A percentile compares a stretch with the other conserved stretches of the same genome.
Conservation (phyloP, 176 grass and related monocot genomes). For the Stipa capillata region DNA sequence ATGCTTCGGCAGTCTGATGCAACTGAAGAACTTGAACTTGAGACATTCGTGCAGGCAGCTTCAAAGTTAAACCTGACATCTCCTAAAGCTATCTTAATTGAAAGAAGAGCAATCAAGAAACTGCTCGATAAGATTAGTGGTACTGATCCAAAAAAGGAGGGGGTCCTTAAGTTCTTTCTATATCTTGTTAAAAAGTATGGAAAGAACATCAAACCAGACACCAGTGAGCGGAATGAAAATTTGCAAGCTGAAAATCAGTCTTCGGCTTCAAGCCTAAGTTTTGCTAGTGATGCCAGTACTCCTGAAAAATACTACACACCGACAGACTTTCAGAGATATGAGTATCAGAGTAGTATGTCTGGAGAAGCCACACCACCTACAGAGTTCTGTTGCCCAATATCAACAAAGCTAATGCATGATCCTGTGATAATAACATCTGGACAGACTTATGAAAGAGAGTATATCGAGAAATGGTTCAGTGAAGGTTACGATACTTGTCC, state of each 20-base stretch:
- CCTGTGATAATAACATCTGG: constrained; percentile 89
- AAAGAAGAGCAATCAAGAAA: constrained; percentile 77
- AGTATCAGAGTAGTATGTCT: constrained; percentile 20
- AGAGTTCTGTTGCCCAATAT: constrained; percentile 86
- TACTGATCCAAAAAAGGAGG: constrained; percentile 63
- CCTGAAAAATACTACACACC: constrained; percentile 28
- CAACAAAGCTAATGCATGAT: constrained; percentile 69
- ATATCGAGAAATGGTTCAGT: constrained; percentile 79
- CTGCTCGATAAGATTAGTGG: constrained; percentile 47
- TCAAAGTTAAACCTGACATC: constrained; percentile 67
- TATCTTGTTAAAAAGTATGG: constrained; percentile 75
- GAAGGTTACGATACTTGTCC: constrained; percentile 77
- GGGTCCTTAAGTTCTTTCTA: constrained; percentile 52
- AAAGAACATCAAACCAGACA: constrained; percentile 46
- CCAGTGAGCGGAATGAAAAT: constrained; percentile 6
- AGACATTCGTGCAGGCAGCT: constrained; percentile 54
- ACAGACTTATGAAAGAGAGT: constrained; percentile 84
- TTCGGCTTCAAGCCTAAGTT: too few species aligned
- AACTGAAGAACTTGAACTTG: constrained; percentile 61
- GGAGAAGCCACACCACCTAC: constrained; percentile 34
- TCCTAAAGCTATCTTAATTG: constrained; percentile 77
- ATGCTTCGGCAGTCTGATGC: constrained; percentile 47
- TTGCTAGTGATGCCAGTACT: background rate
- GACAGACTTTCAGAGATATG: too few species aligned
- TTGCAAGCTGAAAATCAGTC: background rate